Evolutionary conservation across 345 rosid genomes (phyloP), one percentile per base, ranked within the genome.

Genomic region (Noccaea caerulescens): DNA sequence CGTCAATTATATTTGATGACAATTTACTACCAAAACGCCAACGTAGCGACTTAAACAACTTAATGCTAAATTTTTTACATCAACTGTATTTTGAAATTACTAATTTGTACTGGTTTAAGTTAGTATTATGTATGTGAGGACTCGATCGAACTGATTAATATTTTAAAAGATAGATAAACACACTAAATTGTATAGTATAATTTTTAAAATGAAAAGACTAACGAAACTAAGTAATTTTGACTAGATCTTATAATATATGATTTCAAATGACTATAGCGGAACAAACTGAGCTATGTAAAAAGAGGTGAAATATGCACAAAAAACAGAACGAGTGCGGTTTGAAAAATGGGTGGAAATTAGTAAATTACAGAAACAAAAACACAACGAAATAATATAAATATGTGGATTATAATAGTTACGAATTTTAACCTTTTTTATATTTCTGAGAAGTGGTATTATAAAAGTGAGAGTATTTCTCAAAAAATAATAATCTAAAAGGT

Each of bases 71-170:
- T 14, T 11, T 18, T 36, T 47, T 12, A 34, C 34, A 18, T 45
- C 45, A 65, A 4, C 7, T 18, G 18, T 16, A 16, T 0, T 16
- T 16, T 16, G 0, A 16, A 16, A 16, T 16, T 16, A 16, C 18
- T 16, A 16, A 16, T 16, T 16, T 16, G 18, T 63, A 47, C 38
- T 13, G 20, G 32, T 52, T 13, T 3, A 2, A 23, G 7, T 25
- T 54, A 51, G 6, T 43, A 5, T 33, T 30, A 33, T 47, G 1
- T 20, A 49, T 47, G 43, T 32, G 10, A 51, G 23, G 25, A 52
- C 52, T 30, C 66, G 11, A 30, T 61, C 41, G 53, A 13, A 30
- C 13, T 61, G 7, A 23, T 39, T 41, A 60, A 54, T 23, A 23
- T 16, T 10, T 12, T 39, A 39, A 0, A 30, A 12, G 18, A 37